Evolutionary conservation across 2,329 filamentous ascomycete genomes (phyloP).

Genomic region (Fusarium sp.): DNA sequence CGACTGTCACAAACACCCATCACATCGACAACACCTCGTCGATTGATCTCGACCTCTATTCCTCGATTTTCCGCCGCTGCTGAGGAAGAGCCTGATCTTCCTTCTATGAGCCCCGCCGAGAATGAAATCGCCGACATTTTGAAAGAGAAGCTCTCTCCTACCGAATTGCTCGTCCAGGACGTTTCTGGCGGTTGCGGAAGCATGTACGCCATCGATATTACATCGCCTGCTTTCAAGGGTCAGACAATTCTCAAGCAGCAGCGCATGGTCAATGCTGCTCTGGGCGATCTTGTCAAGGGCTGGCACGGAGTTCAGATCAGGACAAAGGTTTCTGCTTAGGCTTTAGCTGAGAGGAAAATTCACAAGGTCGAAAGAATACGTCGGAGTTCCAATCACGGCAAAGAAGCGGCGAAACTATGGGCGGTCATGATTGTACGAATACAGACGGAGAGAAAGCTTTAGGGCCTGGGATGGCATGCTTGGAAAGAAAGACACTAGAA

Average conservation of each 20-base stretch:
- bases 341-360: background rate
- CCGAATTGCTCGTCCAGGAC: conserved; percentile 74
- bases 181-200: conserved; percentile 85
- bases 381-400: background rate
- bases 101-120: conserved; percentile 62
- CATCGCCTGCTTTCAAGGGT: conserved; percentile 76
- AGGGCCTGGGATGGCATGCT: background rate
- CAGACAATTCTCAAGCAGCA: conserved; percentile 82
- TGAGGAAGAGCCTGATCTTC: conserved; percentile 31
- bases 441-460: background rate
- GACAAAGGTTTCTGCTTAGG: conserved; percentile 64
- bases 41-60: conserved; percentile 23
- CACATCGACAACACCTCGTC: conserved; percentile 1
- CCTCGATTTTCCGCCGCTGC: conserved; percentile 21
- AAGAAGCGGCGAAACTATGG: background rate
- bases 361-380: background rate
- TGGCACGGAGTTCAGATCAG: conserved; percentile 88
- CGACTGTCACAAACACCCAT: conserved; percentile 14
- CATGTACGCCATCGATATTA: conserved; percentile 87
- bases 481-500: background rate
- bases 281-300: conserved; percentile 79
- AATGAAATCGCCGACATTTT: conserved; percentile 68
- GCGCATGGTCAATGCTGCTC: conserved; percentile 78
- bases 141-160: conserved; percentile 60
- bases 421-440: conserved; percentile 10